phyloP scores from a whole-genome alignment of 176 grass and related monocot genomes.

The Hyparrhenia diplandra region DNA sequence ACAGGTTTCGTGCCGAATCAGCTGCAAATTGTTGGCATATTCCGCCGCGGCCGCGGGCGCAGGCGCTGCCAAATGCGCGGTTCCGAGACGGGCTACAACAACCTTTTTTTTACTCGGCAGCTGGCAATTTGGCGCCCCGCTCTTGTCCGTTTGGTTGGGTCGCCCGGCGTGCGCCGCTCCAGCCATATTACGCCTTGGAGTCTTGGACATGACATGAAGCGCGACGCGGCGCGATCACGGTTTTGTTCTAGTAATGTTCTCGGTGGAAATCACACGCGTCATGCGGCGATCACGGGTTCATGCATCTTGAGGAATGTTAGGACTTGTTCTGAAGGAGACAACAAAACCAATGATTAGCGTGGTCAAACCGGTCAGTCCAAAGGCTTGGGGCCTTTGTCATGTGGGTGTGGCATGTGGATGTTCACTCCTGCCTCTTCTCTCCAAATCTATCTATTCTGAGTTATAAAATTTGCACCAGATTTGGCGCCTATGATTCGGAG shows the following conservation, averaged over 20 bases:
- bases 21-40: too few species aligned
- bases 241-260: too few species aligned
- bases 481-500: neutral
- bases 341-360: neutral
- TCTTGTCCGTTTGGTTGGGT: too few species aligned
- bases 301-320: neutral
- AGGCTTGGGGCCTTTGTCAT: neutral
- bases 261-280: too few species aligned
- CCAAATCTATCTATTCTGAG: neutral
- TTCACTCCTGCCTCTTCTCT: neutral
- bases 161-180: neutral
- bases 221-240: too few species aligned
- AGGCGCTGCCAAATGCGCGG: too few species aligned
- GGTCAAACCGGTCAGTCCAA: conserved; percentile 18
- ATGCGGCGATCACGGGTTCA: neutral
- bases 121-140: neutral
- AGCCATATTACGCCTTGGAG: neutral
- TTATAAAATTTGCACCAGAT: neutral
- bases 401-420: conserved; percentile 7
- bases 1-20: neutral
- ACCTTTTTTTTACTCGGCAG: neutral
- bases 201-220: neutral
- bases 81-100: neutral
- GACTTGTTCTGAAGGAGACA: neutral
- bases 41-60: too few species aligned